A percentile compares a stretch with the other conserved stretches of the same genome.
phyloP scores from a whole-genome alignment of 2,329 filamentous ascomycete species.

The Hymenoscyphus fraxineus region DNA sequence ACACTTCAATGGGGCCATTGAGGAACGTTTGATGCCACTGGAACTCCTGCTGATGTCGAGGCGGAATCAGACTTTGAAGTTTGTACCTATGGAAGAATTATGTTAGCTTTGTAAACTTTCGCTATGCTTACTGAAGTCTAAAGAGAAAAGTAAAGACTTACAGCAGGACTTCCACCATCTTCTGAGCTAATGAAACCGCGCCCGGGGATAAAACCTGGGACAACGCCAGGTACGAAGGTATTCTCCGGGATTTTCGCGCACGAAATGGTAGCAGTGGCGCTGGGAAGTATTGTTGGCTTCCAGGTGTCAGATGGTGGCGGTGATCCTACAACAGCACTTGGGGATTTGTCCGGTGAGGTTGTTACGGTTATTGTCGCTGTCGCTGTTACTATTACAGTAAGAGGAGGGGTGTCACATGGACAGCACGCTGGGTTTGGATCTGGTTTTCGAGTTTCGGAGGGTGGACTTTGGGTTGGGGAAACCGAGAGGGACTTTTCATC shows the following conservation, averaged over 20 bases:
- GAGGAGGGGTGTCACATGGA: neutral
- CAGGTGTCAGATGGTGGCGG: neutral
- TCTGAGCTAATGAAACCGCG: neutral
- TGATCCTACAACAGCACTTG: neutral
- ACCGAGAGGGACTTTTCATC: neutral
- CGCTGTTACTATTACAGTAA: neutral
- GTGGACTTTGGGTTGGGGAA: neutral
- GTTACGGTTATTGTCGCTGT: neutral
- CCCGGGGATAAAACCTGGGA: neutral
- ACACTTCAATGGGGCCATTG: neutral
- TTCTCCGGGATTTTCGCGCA: neutral
- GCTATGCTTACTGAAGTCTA: neutral
- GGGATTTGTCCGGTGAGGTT: neutral
- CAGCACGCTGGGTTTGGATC: neutral
- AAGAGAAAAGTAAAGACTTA: neutral
- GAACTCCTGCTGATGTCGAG: neutral
- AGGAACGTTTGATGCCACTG: neutral
- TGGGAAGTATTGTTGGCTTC: neutral
- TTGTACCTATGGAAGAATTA: neutral
- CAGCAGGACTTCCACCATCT: neutral
- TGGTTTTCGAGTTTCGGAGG: neutral
- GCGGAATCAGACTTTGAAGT: neutral
- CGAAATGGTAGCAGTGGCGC: neutral
- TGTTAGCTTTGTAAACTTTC: neutral
- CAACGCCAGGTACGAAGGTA: neutral